Evolutionary conservation across 257 asterid genomes (phyloP).

Genomic region (Jacaranda mimosifolia): DNA sequence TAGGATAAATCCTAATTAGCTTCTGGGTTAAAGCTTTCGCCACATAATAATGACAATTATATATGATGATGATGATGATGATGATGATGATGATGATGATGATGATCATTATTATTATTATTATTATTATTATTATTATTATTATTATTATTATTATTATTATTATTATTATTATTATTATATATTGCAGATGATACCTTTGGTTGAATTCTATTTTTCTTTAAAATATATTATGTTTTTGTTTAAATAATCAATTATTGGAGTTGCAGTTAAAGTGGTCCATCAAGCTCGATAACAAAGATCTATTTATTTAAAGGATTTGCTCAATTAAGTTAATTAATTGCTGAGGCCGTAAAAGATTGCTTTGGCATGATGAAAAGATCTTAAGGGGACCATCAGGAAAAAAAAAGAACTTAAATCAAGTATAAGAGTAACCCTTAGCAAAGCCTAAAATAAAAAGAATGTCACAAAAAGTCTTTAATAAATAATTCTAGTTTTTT

Average conservation of each 20-base stretch:
- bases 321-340: background rate
- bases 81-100: too few species aligned
- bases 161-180: too few species aligned
- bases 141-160: too few species aligned
- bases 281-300: background rate
- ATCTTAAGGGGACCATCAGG: background rate
- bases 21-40: background rate
- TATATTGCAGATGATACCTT: background rate
- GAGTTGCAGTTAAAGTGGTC: background rate
- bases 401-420: too few species aligned
- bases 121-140: too few species aligned
- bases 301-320: background rate
- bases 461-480: too few species aligned
- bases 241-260: background rate
- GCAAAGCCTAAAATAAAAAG: too few species aligned
- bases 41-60: conserved; percentile 14
- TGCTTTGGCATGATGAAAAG: background rate
- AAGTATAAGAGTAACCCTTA: too few species aligned
- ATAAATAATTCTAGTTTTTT: too few species aligned
- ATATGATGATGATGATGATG: too few species aligned
- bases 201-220: background rate
- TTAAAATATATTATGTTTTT: background rate
- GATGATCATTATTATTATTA: too few species aligned
- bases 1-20: too few species aligned
- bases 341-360: background rate